phyloP scores from a whole-genome alignment of 768 basidiomycete genomes.

The Sutorius australiensis region DNA sequence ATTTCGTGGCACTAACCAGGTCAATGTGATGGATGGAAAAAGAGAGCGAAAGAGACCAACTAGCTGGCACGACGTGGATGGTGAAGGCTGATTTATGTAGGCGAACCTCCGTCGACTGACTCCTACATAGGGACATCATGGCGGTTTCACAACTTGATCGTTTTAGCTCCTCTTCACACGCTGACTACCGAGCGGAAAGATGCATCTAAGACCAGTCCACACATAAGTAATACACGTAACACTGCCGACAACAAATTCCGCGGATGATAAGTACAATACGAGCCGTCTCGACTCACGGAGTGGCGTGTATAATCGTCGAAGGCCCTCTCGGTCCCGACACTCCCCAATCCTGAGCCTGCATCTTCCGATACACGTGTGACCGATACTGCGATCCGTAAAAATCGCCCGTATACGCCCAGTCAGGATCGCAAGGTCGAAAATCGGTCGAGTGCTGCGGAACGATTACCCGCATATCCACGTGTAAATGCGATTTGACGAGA shows the following conservation, averaged over 20 bases:
- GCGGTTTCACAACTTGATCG: neutral
- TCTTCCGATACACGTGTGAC: conserved; percentile 27
- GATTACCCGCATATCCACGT: conserved; percentile 23
- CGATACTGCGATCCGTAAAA: conserved; percentile 33
- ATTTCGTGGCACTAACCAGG: conserved; percentile 13
- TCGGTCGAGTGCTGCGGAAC: conserved; percentile 15
- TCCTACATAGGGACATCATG: neutral
- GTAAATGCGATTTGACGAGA: conserved; percentile 26
- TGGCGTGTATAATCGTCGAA: conserved; percentile 25
- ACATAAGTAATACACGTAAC: conserved; percentile 6
- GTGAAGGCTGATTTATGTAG: conserved; percentile 9
- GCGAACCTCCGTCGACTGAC: conserved; percentile 4
- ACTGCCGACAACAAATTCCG: neutral
- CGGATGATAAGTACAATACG: conserved; percentile 3
- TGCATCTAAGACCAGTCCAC: neutral
- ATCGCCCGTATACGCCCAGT: conserved; percentile 27
- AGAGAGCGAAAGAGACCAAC: neutral
- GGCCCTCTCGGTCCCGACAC: conserved; percentile 25
- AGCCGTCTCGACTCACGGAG: conserved; percentile 11
- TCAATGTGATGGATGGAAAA: conserved; percentile 6
- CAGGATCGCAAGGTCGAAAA: conserved; percentile 18
- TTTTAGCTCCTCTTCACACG: neutral
- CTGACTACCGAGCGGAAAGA: neutral
- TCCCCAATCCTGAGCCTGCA: conserved; percentile 28
- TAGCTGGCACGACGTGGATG: conserved; percentile 1